phyloP scores from a whole-genome alignment of 768 basidiomycete genomes.

The Rhizopogon roseolus region DNA sequence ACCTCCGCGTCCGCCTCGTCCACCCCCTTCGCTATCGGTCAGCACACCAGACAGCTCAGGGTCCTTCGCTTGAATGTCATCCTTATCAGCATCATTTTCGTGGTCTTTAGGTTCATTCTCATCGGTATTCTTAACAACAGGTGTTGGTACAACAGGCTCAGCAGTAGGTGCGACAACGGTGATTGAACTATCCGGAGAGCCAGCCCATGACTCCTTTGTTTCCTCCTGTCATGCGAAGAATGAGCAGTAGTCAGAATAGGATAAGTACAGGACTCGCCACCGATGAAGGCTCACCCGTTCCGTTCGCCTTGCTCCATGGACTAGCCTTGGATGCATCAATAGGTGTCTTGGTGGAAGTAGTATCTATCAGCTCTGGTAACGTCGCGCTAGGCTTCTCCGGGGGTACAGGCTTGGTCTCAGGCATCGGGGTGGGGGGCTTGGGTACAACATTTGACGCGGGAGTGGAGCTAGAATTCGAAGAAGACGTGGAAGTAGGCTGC shows the following conservation, averaged over 20 bases:
- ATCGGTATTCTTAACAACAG: constrained; percentile 18
- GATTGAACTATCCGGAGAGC: constrained; percentile 7
- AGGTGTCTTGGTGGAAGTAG: not conserved
- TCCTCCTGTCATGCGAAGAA: constrained; percentile 18
- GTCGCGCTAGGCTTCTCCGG: constrained; percentile 7
- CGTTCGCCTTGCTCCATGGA: constrained; percentile 4
- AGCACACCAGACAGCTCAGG: not conserved
- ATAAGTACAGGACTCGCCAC: constrained; percentile 19
- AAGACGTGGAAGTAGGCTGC: constrained; percentile 1
- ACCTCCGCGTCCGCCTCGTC: constrained; percentile 9
- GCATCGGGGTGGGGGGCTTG: not conserved
- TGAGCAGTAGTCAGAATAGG: constrained; percentile 26
- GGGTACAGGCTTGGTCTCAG: not conserved
- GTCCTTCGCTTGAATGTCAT: constrained; percentile 13
- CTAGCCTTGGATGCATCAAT: not conserved
- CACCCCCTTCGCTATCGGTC: constrained; percentile 17
- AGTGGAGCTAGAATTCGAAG: not conserved
- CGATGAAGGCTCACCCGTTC: constrained; percentile 28
- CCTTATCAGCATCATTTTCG: constrained; percentile 19
- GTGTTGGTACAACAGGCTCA: constrained; percentile 23
- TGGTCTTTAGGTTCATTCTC: constrained; percentile 16
- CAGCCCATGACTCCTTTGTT: not conserved
- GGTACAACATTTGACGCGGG: not conserved
- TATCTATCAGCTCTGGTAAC: not conserved
- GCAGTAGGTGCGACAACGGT: constrained; percentile 6